Conservation (phyloP, 1,284 basidiomycete species). For the Limonomyces culmigenus region DNA sequence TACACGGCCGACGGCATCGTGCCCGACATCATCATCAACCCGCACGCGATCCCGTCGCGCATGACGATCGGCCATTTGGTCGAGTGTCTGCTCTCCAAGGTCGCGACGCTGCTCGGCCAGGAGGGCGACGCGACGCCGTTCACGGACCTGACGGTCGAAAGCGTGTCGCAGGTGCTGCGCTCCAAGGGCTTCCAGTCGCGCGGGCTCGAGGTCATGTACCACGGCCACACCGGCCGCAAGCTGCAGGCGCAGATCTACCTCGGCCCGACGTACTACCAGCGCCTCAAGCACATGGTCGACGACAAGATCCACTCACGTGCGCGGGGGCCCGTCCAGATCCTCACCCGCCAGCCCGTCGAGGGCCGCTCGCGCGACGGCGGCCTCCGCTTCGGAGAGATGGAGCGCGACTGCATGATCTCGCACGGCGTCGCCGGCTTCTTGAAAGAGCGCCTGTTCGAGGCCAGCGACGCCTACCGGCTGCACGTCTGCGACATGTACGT, state of each 20-base stretch:
- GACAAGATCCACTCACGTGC: conserved; percentile 99
- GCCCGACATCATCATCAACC: conserved; percentile 97
- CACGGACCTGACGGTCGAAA: conserved; percentile 94
- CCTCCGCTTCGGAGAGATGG: conserved; percentile 99
- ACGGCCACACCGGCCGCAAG: conserved; percentile 95
- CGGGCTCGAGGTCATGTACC: conserved; percentile 96
- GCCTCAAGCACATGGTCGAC: conserved; percentile 99
- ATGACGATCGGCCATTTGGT: conserved; percentile 99
- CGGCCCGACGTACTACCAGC: conserved; percentile 98
- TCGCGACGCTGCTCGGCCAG: conserved; percentile 89
- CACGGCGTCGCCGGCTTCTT: conserved; percentile 98
- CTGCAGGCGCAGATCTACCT: conserved; percentile 97
- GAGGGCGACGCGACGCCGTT: conserved; percentile 99
- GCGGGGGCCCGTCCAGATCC: conserved; percentile 91
- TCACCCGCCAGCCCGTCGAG: conserved; percentile 98
- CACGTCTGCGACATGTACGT: conserved; percentile 93
- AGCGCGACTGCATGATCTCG: conserved; percentile 99
- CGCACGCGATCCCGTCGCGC: conserved; percentile 97
- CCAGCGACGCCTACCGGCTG: conserved; percentile 87
- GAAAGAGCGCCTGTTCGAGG: conserved; percentile 88
- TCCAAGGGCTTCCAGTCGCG: conserved; percentile 89
- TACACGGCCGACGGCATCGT: conserved; percentile 94
- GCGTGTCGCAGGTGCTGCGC: conserved; percentile 71
- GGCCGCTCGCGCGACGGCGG: conserved; percentile 98
- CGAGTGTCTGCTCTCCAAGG: conserved; percentile 93